Evolutionary conservation across 805 yeast genomes (phyloP).

Genomic region (Kodamaea leandrae): DNA sequence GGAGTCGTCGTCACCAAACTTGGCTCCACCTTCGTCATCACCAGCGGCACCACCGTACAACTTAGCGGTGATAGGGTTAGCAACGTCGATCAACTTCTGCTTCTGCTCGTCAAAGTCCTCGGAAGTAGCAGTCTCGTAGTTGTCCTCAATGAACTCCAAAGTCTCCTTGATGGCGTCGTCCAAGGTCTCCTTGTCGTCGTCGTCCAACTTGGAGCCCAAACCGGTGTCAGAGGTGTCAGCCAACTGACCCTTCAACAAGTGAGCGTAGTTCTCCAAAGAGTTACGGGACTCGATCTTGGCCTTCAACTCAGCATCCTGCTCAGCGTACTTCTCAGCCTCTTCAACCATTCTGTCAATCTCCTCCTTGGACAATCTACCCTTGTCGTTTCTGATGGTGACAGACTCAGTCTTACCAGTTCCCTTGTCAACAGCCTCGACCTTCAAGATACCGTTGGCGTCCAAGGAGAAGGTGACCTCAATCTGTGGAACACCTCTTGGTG

Average conservation of each 20-base stretch:
- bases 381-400: conserved; percentile 98
- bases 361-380: conserved; percentile 94
- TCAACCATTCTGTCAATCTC: conserved; percentile 98
- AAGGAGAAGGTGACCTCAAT: conserved; percentile 98
- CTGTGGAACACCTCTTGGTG: conserved; percentile 99
- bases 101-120: conserved; percentile 94
- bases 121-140: conserved; percentile 79
- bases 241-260: conserved; percentile 47
- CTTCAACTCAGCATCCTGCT: conserved; percentile 45
- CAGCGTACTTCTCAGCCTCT: conserved; percentile 89
- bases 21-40: conserved; percentile 37
- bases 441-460: conserved; percentile 99
- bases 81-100: conserved; percentile 74
- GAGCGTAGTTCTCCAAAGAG: conserved; percentile 46
- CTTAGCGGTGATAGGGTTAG: conserved; percentile 91
- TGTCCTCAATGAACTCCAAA: conserved; percentile 82
- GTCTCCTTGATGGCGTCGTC: conserved; percentile 85
- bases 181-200: conserved; percentile 87
- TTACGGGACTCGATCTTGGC: conserved; percentile 42
- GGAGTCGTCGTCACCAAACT: conserved; percentile 43
- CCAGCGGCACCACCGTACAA: conserved; percentile 54
- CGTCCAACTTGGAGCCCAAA: conserved; percentile 76
- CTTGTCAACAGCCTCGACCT: conserved; percentile 98
- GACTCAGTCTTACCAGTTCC: conserved; percentile 98
- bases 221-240: conserved; percentile 37